Evolutionary conservation across 2,329 filamentous ascomycete genomes (phyloP), one percentile per base, ranked within the genome.

Genomic region (Calonectria crousiana): DNA sequence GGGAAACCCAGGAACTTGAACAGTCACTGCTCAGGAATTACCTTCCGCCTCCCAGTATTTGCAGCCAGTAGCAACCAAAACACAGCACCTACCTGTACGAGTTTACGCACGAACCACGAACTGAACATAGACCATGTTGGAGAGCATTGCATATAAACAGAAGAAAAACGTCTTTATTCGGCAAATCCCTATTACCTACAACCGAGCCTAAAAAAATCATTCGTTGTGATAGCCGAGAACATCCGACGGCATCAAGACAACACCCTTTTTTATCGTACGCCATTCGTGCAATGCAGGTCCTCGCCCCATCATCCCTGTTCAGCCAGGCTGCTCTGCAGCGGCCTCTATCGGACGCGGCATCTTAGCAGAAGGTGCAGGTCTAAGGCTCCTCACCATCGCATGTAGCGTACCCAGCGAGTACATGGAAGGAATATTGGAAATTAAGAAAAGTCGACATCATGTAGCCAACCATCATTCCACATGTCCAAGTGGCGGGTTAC

Each of bases 261-360:
- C 75, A 71, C 71, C 70, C 71, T 65, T 83, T 87, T 85, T 85
- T 83, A 84, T 85, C 77, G 76, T 85, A 87, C 88, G 88, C 88
- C 87, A 82, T 83, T 82, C 80, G 89, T 88, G 87, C 88, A 89
- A 87, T 86, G 84, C 82, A 87, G 85, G 85, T 84, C 84, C 81
- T 85, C 80, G 81, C 85, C 86, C 87, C 86, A 83, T 89, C 88
- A 89, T 89, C 85, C 87, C 86, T 72, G 71, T 73, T 86, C 83
- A 72, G 58, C 53, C 68, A 62, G 74, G 56, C 75, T 76, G 75
- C 75, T 74, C 67, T 62, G 66, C 77, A 71, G 52, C 52, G 64
- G 75, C 71, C 74, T 56, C 56, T 75, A 38, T 30, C 52, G 65
- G 58, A 73, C 56, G 72, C 67, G 41, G 71, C 53, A 62, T 77